Conservation (phyloP, 164 flowering plant genomes). For the Paratinospora sagittata region DNA sequence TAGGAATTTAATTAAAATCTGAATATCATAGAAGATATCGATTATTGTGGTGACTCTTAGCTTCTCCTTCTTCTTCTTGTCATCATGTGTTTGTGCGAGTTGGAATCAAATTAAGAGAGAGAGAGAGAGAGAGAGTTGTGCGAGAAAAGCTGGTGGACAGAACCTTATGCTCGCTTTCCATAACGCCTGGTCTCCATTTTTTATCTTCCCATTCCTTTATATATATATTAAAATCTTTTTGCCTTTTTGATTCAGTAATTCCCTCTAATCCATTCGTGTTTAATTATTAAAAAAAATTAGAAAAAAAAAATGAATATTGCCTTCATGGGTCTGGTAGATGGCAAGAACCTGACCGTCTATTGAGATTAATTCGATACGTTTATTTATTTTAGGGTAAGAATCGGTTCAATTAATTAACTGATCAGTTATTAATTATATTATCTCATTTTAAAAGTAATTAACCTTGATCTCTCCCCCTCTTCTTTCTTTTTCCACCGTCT, state of each 20-base stretch:
- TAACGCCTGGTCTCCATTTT: slow-evolving; percentile 19
- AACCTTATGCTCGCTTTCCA: slow-evolving; percentile 26
- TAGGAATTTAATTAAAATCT: background rate
- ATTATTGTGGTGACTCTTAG: background rate
- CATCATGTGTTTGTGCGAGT: slow-evolving; percentile 2
- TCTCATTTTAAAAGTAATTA: no score
- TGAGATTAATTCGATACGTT: no score
- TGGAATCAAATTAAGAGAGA: slow-evolving; percentile 10
- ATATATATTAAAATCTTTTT: no score
- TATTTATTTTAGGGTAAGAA: background rate
- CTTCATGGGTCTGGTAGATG: background rate
- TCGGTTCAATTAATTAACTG: slow-evolving; percentile 3
- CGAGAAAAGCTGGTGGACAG: slow-evolving; percentile 18
- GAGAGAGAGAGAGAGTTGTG: background rate
- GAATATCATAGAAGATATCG: background rate
- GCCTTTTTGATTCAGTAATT: slow-evolving; percentile 9
- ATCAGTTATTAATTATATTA: background rate
- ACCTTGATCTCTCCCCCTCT: no score
- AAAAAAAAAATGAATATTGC: background rate
- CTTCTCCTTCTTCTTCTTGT: no score
- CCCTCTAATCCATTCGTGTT: slow-evolving; percentile 6
- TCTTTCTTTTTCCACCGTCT: no score
- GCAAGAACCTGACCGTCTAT: slow-evolving; percentile 1
- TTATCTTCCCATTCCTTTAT: background rate
- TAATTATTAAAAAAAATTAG: no score